A percentile compares a stretch with the other conserved stretches of the same genome.
phyloP scores from a whole-genome alignment of 805 yeast genomes.

The Sugiyamaella marilandica region DNA sequence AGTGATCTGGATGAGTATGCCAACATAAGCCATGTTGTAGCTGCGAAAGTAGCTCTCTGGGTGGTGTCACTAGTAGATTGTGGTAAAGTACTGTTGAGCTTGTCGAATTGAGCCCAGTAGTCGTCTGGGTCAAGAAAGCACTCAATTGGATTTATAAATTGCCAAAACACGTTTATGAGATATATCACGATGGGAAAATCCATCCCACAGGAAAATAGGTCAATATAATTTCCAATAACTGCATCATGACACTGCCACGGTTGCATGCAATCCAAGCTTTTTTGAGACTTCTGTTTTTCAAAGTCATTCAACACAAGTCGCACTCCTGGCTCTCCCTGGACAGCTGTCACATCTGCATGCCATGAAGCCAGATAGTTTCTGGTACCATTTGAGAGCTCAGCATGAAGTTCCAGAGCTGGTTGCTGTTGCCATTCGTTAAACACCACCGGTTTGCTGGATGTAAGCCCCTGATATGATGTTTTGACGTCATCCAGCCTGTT shows the following conservation, averaged over 20 bases:
- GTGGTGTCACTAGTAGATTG: background rate
- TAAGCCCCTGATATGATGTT: background rate
- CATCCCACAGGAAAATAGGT: conserved; percentile 12
- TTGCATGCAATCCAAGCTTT: conserved; percentile 8
- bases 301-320: conserved; percentile 6
- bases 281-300: conserved; percentile 5
- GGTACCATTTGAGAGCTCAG: conserved; percentile 5
- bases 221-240: conserved; percentile 1
- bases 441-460: background rate
- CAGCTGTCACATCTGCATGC: conserved; percentile 12
- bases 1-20: conserved; percentile 9
- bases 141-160: conserved; percentile 12
- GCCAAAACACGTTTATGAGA: conserved; percentile 11
- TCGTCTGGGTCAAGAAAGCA: conserved; percentile 4
- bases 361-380: conserved; percentile 10
- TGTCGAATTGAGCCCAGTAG: conserved; percentile 10
- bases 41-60: background rate
- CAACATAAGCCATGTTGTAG: conserved; percentile 7
- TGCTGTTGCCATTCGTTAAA: background rate
- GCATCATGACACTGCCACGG: conserved; percentile 12
- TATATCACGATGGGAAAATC: conserved; percentile 3
- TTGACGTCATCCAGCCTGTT: background rate
- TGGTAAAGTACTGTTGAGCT: background rate
- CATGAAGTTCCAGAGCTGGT: background rate
- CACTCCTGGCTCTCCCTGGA: conserved; percentile 9